Percentiles rank a stretch among this genome's conserved stretches.
These are phyloP conservation scores for Euphorbia peplus DNA, from an alignment of 345 rosid genomes.

Conservation along the genomic window DNA sequence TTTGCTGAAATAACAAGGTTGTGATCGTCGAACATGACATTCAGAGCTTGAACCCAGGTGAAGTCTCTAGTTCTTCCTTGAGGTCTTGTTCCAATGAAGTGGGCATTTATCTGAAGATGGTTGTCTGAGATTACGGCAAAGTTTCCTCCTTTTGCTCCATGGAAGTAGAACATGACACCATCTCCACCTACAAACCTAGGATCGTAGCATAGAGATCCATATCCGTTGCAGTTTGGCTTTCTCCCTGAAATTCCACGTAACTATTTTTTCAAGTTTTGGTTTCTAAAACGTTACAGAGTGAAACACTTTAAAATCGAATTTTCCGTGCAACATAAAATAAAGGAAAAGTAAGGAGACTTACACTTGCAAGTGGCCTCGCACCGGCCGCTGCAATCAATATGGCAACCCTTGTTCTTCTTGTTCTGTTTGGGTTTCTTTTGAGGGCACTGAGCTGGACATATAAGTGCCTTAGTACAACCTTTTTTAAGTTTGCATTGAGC, in stretches of 20 bases:
- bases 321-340: too few species aligned
- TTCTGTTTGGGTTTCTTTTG: slow-evolving; percentile 62
- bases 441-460: slow-evolving; percentile 71
- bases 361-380: slow-evolving; percentile 84
- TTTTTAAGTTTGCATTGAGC: slow-evolving; percentile 41
- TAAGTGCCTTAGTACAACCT: slow-evolving; percentile 40
- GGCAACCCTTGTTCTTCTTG: slow-evolving; percentile 68
- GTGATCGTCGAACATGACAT: slow-evolving; percentile 51
- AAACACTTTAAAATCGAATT: too few species aligned
- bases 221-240: slow-evolving; percentile 41
- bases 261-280: too few species aligned
- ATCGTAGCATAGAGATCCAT: slow-evolving; percentile 66
- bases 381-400: slow-evolving; percentile 63
- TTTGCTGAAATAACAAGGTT: slow-evolving; percentile 55
- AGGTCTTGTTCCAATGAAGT: slow-evolving; percentile 61
- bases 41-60: slow-evolving; percentile 74
- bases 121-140: slow-evolving; percentile 63
- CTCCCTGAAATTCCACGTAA: slow-evolving; percentile 6
- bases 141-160: slow-evolving; percentile 58
- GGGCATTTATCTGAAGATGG: slow-evolving; percentile 65
- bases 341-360: slow-evolving; percentile 30
- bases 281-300: too few species aligned
- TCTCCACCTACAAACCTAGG: slow-evolving; percentile 80
- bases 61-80: slow-evolving; percentile 54
- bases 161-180: slow-evolving; percentile 81